Evolutionary conservation across 2,329 filamentous ascomycete genomes (phyloP), one percentile per base, ranked within the genome.

Genomic region (Beauveria scarabaeidicola): DNA sequence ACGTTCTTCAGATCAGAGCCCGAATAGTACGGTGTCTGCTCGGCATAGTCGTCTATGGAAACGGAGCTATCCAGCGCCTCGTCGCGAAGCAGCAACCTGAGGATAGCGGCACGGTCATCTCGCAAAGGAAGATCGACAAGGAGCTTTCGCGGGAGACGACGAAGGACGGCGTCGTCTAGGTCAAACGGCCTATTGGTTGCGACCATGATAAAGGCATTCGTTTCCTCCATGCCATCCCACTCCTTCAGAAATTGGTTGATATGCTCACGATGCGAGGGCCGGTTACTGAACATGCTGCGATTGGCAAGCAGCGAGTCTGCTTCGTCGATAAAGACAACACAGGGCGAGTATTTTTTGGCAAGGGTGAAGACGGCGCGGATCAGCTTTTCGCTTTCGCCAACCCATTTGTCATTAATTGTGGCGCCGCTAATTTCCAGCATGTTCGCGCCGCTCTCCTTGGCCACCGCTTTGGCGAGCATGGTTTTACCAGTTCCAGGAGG

Each of bases 201-300:
- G 0, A 97, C 91, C 91, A 99, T 97, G 72, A 99, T 93, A 71
- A 99, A 97, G 3, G 93, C 91, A 19, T 88, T 89, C 51, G 86
- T 82, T 66, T 89, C 88, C 58, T 78, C 78, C 78, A 97, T 87
- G 11, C 94, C 94, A 67, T 97, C 94, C 94, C 93, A 97, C 72
- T 97, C 93, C 58, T 91, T 88, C 53, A 99, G 77, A 72, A 97
- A 97, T 73, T 99, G 93, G 69, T 97, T 99, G 72, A 97, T 92
- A 58, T 94, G 87, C 71, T 97, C 93, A 53, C 92, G 85, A 66
- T 95, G 90, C 1, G 83, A 86, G 6, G 84, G 83, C 32, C 89
- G 81, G 65, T 84, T 86, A 61, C 81, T 81, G 25, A 81, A 79
- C 43, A 83, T 82, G 63, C 85, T 81, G 58, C 94, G 85, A 17